Evolutionary conservation across 176 grass and related monocot genomes (phyloP).

Genomic region (Paspalum vaginatum): DNA sequence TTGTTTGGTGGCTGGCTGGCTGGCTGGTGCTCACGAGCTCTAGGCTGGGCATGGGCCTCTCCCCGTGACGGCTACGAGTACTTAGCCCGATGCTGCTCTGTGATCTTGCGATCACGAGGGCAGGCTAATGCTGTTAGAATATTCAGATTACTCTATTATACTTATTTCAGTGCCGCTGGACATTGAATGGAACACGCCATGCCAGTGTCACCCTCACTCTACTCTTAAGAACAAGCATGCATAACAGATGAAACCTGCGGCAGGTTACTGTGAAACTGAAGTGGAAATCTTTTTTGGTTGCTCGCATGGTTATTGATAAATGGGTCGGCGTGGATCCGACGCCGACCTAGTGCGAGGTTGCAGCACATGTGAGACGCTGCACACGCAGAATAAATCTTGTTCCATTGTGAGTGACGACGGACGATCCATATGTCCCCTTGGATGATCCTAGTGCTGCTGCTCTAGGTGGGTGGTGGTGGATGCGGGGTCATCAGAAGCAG

Average conservation of each 20-base stretch:
- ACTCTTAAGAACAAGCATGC: slow-evolving; percentile 1
- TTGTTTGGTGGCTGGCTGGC: neutral
- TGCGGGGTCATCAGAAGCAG: neutral
- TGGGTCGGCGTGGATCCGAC: no score
- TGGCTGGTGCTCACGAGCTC: slow-evolving; percentile 21
- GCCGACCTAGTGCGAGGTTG: neutral
- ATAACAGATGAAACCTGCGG: neutral
- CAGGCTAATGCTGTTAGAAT: slow-evolving; percentile 4
- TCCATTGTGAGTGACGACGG: neutral
- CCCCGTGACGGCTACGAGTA: slow-evolving; percentile 28
- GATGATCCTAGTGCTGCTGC: slow-evolving; percentile 10
- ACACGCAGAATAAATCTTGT: neutral
- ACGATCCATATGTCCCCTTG: slow-evolving; percentile 5
- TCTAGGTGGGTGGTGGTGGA: slow-evolving; percentile 4
- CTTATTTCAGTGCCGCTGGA: neutral
- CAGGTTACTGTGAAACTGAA: no score
- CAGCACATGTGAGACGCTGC: neutral
- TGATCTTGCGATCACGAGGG: slow-evolving; percentile 17
- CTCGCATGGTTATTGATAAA: no score
- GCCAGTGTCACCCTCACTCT: neutral
- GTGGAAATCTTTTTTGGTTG: no score
- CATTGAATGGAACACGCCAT: slow-evolving; percentile 20
- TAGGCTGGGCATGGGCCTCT: neutral
- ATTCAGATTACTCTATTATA: slow-evolving; percentile 2
- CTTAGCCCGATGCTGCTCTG: slow-evolving; percentile 18